A percentile compares a stretch with the other conserved stretches of the same genome.
Conservation (phyloP, 2,329 filamentous ascomycete species). For the Ascocoryne sarcoides region DNA sequence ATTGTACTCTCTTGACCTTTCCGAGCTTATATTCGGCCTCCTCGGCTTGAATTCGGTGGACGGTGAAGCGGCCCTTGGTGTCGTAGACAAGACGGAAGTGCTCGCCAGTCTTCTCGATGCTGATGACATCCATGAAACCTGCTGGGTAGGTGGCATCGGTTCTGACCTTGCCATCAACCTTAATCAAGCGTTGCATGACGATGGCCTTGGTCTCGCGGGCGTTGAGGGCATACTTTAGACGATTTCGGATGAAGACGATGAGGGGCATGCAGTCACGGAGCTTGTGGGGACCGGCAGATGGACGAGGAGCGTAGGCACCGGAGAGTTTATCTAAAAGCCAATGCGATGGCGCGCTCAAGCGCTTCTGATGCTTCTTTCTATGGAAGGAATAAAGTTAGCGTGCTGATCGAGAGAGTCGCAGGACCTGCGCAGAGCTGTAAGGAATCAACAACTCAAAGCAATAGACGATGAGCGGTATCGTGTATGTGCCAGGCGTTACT, state of each 20-base stretch:
- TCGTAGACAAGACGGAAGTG: slow-evolving; percentile 99
- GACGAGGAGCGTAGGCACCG: slow-evolving; percentile 69
- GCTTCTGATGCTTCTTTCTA: slow-evolving; percentile 99
- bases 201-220: slow-evolving; percentile 95
- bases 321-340: slow-evolving; percentile 99
- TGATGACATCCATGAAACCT: slow-evolving; percentile 99
- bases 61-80: slow-evolving; percentile 99
- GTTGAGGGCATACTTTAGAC: slow-evolving; percentile 99
- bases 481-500: too few relatives aligned
- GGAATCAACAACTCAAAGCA: too few relatives aligned
- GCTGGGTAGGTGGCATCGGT: slow-evolving; percentile 96
- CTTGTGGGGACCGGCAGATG: slow-evolving; percentile 92
- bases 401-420: background rate
- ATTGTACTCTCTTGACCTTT: slow-evolving; percentile 99
- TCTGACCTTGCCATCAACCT: slow-evolving; percentile 99
- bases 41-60: slow-evolving; percentile 97
- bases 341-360: slow-evolving; percentile 96
- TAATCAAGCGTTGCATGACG: slow-evolving; percentile 99
- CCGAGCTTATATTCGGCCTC: slow-evolving; percentile 99
- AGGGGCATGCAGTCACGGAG: slow-evolving; percentile 96
- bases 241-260: slow-evolving; percentile 95
- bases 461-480: background rate
- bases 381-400: slow-evolving; percentile 22
- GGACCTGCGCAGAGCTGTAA: too few relatives aligned
- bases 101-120: slow-evolving; percentile 99